phyloP scores from a whole-genome alignment of 2,329 filamentous ascomycete genomes.

The Phialophora tarda region DNA sequence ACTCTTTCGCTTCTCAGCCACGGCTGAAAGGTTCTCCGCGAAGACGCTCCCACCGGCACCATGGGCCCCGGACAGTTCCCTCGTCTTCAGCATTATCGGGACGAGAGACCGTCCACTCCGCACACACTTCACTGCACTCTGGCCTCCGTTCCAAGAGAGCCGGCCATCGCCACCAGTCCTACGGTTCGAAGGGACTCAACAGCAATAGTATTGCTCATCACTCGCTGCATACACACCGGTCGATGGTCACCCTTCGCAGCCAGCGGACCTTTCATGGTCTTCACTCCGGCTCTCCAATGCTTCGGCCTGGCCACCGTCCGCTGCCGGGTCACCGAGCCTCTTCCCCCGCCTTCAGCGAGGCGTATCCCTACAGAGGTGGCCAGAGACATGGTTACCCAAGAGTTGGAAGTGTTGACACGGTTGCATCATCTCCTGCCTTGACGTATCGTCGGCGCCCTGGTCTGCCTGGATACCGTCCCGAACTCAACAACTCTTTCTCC shows the following conservation, averaged over 20 bases:
- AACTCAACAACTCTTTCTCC: slow-evolving; percentile 34
- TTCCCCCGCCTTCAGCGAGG: slow-evolving; percentile 36
- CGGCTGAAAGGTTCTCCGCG: slow-evolving; percentile 26
- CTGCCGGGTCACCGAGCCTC: slow-evolving; percentile 25
- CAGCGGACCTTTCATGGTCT: slow-evolving; percentile 33
- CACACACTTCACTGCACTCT: slow-evolving; percentile 28
- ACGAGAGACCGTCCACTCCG: slow-evolving; percentile 32
- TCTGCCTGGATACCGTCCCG: slow-evolving; percentile 30
- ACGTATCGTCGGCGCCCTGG: slow-evolving; percentile 22
- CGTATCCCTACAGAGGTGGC: slow-evolving; percentile 24
- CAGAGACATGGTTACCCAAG: slow-evolving; percentile 23
- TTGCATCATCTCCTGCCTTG: slow-evolving; percentile 36
- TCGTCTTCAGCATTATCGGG: slow-evolving; percentile 35
- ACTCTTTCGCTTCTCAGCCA: slow-evolving; percentile 31
- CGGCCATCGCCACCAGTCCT: slow-evolving; percentile 24
- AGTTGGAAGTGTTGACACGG: slow-evolving; percentile 33
- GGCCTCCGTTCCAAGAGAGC: slow-evolving; percentile 30
- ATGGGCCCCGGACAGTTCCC: slow-evolving; percentile 28
- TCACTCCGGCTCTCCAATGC: slow-evolving; percentile 33
- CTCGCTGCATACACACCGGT: slow-evolving; percentile 36
- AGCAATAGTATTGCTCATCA: slow-evolving; percentile 16
- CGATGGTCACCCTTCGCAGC: slow-evolving; percentile 37
- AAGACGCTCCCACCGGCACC: slow-evolving; percentile 27
- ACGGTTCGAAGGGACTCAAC: slow-evolving; percentile 16
- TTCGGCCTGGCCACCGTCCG: slow-evolving; percentile 16